Evolutionary conservation across 192 early-diverging fungal genomes (phyloP), one percentile per base, ranked within the genome.

Genomic region (Mortierella claussenii): DNA sequence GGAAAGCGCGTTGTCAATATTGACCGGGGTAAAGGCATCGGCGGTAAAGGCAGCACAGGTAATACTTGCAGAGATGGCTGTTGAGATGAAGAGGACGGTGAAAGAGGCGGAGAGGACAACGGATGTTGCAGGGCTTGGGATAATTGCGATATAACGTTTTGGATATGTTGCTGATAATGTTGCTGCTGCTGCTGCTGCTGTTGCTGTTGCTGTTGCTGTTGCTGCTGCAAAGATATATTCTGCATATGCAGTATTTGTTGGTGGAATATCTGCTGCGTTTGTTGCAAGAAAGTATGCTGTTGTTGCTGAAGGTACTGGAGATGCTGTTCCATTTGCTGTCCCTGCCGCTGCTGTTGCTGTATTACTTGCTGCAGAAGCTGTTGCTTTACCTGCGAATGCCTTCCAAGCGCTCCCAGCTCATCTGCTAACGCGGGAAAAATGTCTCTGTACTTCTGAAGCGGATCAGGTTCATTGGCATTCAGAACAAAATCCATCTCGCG

Each of bases 341-440:
- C 8, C 26, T 57, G 55, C 27, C 4, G 44, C 7, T 45, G 42
- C 18, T 36, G 56, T 4, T 45, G 42, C 13, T 46, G 40, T 33
- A 31, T 15, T 11, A 13, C n/a, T 20, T 42, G 36, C 21, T 42
- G 33, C 36, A 24, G 5, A 12, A 20, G 56, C 20, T 48, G 40
- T 27, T 43, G 27, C 10, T 57, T 33, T 0, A 24, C 20, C 21
- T 60, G 45, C 24, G 42, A 26, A 12, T 21, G 27, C 58, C 36
- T 8, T 11, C 43, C 17, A n/a, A 32, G 20, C 13, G 13, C 44
- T 4, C 32, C 23, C 43, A 47, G 23, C 33, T 47, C 18, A 21
- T 30, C 31, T 12, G 28, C 58, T 24, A 60, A 21, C 26, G 17
- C 31, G 23, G 60, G 60, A 17, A 62, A 37, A 2, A 32, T 44